Evolutionary conservation across 2,329 filamentous ascomycete genomes (phyloP).

Genomic region (Neocucurbitaria cava): DNA sequence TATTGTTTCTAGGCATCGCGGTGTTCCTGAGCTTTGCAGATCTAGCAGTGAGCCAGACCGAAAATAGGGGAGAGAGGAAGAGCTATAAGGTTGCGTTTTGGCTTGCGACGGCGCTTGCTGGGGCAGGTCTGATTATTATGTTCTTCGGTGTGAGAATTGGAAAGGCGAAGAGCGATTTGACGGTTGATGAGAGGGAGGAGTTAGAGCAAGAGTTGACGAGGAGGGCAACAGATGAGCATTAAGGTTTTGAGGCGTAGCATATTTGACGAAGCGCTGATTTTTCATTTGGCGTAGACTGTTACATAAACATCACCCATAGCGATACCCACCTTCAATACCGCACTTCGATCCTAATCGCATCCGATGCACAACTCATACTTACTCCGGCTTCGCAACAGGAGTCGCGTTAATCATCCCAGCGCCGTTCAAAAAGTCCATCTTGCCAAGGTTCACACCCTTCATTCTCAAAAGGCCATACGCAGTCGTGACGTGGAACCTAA

Average conservation of each 20-base stretch:
- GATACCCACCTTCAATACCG: not conserved
- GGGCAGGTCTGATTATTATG: slow-evolving; percentile 42
- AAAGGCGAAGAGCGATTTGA: slow-evolving; percentile 45
- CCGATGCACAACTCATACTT: not conserved
- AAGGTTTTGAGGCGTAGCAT: not conserved
- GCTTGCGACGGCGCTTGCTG: slow-evolving; percentile 41
- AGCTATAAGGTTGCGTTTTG: slow-evolving; percentile 50
- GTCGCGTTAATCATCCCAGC: slow-evolving; percentile 2
- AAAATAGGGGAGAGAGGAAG: slow-evolving; percentile 32
- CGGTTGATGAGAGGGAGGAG: slow-evolving; percentile 40
- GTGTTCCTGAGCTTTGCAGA: slow-evolving; percentile 47
- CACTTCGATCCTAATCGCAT: not conserved
- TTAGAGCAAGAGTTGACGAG: slow-evolving; percentile 38
- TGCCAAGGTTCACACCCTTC: slow-evolving; percentile 68
- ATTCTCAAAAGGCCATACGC: slow-evolving; percentile 68
- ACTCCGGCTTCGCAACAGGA: not conserved
- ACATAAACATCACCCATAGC: not conserved
- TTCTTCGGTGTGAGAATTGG: slow-evolving; percentile 47
- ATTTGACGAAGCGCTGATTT: not conserved
- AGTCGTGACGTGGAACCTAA: slow-evolving; percentile 65
- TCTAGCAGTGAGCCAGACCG: slow-evolving; percentile 43
- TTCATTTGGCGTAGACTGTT: not conserved
- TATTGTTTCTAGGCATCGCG: slow-evolving; percentile 47
- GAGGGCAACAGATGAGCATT: slow-evolving; percentile 17
- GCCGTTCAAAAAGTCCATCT: slow-evolving; percentile 61